Conservation (phyloP, 2,329 filamentous ascomycete species). For the Alternaria panax region DNA sequence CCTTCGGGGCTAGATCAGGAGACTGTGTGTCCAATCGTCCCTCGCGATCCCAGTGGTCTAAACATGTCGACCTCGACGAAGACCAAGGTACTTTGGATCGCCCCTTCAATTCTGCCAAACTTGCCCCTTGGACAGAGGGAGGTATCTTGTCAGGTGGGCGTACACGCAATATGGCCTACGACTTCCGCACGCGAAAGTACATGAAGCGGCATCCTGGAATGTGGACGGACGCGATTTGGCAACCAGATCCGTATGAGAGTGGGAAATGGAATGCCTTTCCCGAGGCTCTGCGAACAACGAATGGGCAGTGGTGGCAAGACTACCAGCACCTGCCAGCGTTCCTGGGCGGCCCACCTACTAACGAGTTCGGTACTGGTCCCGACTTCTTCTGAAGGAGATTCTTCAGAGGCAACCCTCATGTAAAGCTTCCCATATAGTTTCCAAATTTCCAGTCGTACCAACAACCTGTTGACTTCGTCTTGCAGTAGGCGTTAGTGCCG, state of each 20-base stretch:
- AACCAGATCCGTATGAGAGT: slow-evolving; percentile 28
- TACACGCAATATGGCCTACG: slow-evolving; percentile 37
- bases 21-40: slow-evolving; percentile 51
- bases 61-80: slow-evolving; percentile 42
- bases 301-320: slow-evolving; percentile 40
- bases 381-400: background rate
- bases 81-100: slow-evolving; percentile 27
- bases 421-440: slow-evolving; percentile 46
- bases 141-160: slow-evolving; percentile 24
- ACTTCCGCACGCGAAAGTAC: slow-evolving; percentile 48
- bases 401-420: slow-evolving; percentile 41
- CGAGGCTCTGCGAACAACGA: slow-evolving; percentile 34
- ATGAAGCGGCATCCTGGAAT: slow-evolving; percentile 27
- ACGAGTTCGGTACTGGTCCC: slow-evolving; percentile 4
- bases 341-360: slow-evolving; percentile 3
- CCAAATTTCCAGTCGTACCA: slow-evolving; percentile 21
- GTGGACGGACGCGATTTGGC: slow-evolving; percentile 47
- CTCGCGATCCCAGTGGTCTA: slow-evolving; percentile 46
- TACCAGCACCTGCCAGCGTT: slow-evolving; percentile 18
- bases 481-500: slow-evolving; percentile 37
- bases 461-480: slow-evolving; percentile 39
- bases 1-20: slow-evolving; percentile 46
- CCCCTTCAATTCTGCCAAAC: slow-evolving; percentile 21
- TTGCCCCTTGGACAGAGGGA: slow-evolving; percentile 26
- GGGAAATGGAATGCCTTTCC: slow-evolving; percentile 24